Conservation (phyloP, 1,284 basidiomycete species). For the Microbotryum saponariae region DNA sequence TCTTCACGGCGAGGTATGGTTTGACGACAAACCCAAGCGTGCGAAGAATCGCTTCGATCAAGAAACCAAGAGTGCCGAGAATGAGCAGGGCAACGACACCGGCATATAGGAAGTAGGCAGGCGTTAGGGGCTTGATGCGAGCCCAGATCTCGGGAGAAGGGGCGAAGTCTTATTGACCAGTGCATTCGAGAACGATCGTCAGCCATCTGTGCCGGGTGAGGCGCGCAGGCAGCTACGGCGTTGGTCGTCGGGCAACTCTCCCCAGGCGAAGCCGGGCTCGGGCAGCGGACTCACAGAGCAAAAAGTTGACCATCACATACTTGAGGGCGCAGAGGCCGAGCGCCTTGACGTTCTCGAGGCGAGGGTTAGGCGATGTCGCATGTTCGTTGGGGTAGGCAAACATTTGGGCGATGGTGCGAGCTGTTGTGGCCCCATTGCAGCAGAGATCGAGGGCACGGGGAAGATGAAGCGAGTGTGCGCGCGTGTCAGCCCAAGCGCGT, state of each 20-base stretch:
- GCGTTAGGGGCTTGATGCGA: neutral
- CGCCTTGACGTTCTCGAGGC: neutral
- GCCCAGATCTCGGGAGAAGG: constrained; percentile 2
- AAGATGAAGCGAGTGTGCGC: too few species aligned
- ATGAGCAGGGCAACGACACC: constrained; percentile 3
- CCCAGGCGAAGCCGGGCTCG: neutral
- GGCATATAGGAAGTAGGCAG: constrained; percentile 1
- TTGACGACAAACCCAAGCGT: neutral
- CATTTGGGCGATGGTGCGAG: neutral
- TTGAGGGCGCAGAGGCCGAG: constrained; percentile 1
- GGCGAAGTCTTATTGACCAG: neutral
- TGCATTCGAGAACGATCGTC: neutral
- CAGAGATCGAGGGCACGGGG: too few species aligned
- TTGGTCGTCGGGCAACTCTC: too few species aligned
- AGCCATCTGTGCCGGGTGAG: neutral
- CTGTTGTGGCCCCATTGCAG: too few species aligned
- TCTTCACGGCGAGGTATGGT: neutral
- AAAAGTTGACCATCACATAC: constrained; percentile 4
- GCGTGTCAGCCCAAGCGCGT: too few species aligned
- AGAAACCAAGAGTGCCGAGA: constrained; percentile 4
- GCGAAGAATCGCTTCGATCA: constrained; percentile 5
- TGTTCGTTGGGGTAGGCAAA: constrained; percentile 6
- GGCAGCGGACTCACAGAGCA: neutral
- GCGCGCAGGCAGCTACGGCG: neutral
- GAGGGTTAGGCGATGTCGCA: constrained; percentile 4